phyloP scores from a whole-genome alignment of 148 eudicot genomes.

The Silene uniflora region DNA sequence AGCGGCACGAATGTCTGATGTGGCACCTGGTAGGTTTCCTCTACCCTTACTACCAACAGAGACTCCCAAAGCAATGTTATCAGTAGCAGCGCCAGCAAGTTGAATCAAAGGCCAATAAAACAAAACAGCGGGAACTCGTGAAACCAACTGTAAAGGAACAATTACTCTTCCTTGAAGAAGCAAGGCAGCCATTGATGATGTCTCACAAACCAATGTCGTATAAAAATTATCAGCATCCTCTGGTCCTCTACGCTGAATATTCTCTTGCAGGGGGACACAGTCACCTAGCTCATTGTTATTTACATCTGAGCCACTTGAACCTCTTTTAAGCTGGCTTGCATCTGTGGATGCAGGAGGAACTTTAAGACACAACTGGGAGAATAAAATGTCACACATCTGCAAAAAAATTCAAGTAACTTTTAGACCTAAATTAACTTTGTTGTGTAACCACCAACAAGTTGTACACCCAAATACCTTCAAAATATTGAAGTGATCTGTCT shows the following conservation, averaged over 20 bases:
- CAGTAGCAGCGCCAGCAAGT: conserved; percentile 95
- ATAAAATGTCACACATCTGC: conserved; percentile 97
- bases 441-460: neutral
- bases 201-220: conserved; percentile 50
- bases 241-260: conserved; percentile 39
- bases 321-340: conserved; percentile 37
- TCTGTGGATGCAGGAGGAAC: conserved; percentile 58
- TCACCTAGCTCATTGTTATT: conserved; percentile 43
- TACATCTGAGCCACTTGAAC: conserved; percentile 33
- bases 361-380: conserved; percentile 91
- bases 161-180: conserved; percentile 92
- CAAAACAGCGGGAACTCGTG: conserved; percentile 85
- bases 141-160: conserved; percentile 91
- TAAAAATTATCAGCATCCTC: conserved; percentile 47
- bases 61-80: conserved; percentile 93
- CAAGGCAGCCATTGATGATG: conserved; percentile 91
- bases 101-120: conserved; percentile 98
- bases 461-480: conserved; percentile 58
- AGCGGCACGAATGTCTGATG: conserved; percentile 97
- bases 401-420: conserved; percentile 14
- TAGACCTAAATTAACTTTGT: neutral
- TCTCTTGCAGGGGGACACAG: conserved; percentile 35
- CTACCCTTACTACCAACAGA: conserved; percentile 99
- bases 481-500: conserved; percentile 90
- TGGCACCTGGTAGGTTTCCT: conserved; percentile 93